Evolutionary conservation across 768 basidiomycete genomes (phyloP).

Genomic region (Termitomyces sp.): DNA sequence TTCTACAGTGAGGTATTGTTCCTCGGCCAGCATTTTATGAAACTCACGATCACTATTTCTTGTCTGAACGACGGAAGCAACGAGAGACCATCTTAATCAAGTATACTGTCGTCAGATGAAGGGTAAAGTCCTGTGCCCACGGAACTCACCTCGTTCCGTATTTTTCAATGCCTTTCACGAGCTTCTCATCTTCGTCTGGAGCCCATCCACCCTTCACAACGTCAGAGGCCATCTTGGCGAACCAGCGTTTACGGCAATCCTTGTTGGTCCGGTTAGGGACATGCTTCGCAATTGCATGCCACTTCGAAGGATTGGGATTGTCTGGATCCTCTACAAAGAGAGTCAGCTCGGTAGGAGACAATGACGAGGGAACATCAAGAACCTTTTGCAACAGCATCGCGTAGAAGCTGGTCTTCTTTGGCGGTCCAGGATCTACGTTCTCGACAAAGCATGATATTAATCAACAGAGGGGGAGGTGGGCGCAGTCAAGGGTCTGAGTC

Average conservation of each 20-base stretch:
- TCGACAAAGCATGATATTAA: constrained; percentile 35
- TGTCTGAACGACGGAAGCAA: constrained; percentile 54
- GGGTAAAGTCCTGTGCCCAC: neutral
- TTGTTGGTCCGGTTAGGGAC: constrained; percentile 62
- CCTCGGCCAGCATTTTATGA: neutral
- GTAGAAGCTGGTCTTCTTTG: constrained; percentile 50
- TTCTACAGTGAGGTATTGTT: constrained; percentile 11
- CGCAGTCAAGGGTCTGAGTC: neutral
- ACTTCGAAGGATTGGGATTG: constrained; percentile 55
- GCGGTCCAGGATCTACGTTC: constrained; percentile 52
- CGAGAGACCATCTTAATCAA: constrained; percentile 47
- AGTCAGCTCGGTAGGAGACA: constrained; percentile 15
- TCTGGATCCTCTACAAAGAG: constrained; percentile 48
- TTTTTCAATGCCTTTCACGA: constrained; percentile 52
- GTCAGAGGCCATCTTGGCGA: constrained; percentile 61
- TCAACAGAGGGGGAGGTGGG: constrained; percentile 9
- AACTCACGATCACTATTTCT: constrained; percentile 58
- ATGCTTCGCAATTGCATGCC: constrained; percentile 62
- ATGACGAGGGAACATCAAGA: constrained; percentile 2
- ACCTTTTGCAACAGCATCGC: constrained; percentile 50
- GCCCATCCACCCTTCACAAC: constrained; percentile 63
- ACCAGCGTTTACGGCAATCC: constrained; percentile 63
- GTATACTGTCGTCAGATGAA: constrained; percentile 8
- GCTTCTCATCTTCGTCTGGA: constrained; percentile 56
- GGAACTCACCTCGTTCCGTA: constrained; percentile 49